phyloP scores from a whole-genome alignment of 148 eudicot genomes.

The Camellia granthamiana region DNA sequence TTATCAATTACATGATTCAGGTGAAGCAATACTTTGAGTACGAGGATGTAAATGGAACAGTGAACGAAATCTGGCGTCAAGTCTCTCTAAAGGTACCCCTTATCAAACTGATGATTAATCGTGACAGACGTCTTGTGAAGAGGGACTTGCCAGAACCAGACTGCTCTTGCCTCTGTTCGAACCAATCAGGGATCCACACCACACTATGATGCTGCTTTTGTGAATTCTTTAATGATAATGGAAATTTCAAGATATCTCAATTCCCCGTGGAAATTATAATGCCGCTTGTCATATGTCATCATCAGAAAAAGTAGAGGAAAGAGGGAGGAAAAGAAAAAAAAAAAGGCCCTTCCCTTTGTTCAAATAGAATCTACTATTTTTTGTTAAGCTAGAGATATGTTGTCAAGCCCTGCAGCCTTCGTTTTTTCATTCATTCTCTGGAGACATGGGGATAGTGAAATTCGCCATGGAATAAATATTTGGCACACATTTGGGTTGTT shows the following conservation, averaged over 20 bases:
- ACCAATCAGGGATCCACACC: conserved; percentile 47
- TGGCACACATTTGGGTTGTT: too few relatives aligned
- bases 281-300: neutral
- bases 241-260: conserved; percentile 2
- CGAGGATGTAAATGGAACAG: conserved; percentile 83
- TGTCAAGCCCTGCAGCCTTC: neutral
- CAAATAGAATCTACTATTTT: neutral
- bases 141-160: conserved; percentile 72
- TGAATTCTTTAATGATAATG: neutral
- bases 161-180: conserved; percentile 86
- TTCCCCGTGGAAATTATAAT: neutral
- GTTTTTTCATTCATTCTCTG: neutral
- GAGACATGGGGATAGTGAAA: neutral
- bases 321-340: too few relatives aligned
- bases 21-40: conserved; percentile 80
- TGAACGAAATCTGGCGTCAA: conserved; percentile 92
- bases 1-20: conserved; percentile 28
- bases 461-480: neutral
- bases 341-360: too few relatives aligned
- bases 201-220: conserved; percentile 30
- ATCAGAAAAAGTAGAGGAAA: neutral
- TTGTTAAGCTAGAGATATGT: neutral
- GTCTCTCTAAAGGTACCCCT: conserved; percentile 75
- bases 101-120: conserved; percentile 80
- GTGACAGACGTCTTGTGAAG: conserved; percentile 73